Evolutionary conservation across 495 filamentous ascomycete genomes (phyloP).

Genomic region (Podospora sp.): DNA sequence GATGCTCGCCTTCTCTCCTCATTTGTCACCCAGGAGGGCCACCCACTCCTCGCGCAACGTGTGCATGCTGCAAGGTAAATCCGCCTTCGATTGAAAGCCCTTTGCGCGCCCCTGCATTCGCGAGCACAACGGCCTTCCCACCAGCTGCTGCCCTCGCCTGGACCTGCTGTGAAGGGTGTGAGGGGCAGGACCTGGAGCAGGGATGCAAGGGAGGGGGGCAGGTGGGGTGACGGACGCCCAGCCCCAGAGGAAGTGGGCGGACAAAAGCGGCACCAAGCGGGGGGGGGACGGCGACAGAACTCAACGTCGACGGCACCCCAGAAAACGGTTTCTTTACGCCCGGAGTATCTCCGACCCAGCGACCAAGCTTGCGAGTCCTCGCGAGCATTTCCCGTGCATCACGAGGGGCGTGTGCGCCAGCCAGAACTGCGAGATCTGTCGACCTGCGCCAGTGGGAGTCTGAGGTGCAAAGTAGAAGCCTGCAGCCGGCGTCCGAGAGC

Average conservation of each 20-base stretch:
- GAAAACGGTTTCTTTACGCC: neutral
- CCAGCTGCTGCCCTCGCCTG: slow-evolving; percentile 17
- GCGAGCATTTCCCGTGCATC: neutral
- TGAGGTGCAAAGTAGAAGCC: neutral
- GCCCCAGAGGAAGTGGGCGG: neutral
- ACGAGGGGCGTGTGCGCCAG: slow-evolving; percentile 18
- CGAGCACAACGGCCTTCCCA: slow-evolving; percentile 20
- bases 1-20: neutral
- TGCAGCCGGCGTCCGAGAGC: slow-evolving; percentile 18
- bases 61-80: slow-evolving; percentile 43
- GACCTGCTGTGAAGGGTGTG: slow-evolving; percentile 11
- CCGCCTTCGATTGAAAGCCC: slow-evolving; percentile 23
- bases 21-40: slow-evolving; percentile 8
- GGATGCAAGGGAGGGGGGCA: slow-evolving; percentile 21
- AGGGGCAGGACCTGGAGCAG: slow-evolving; percentile 14
- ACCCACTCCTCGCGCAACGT: slow-evolving; percentile 28
- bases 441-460: slow-evolving; percentile 9
- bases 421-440: slow-evolving; percentile 6
- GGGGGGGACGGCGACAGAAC: too few species aligned
- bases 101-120: slow-evolving; percentile 33
- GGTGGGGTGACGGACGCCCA: slow-evolving; percentile 19
- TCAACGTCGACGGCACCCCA: neutral
- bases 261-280: neutral
- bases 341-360: slow-evolving; percentile 23
- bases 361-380: neutral